A percentile compares a stretch with the other conserved stretches of the same genome.
Evolutionary conservation across 2,329 filamentous ascomycete genomes (phyloP).

Genomic region (Boeremia exigua): DNA sequence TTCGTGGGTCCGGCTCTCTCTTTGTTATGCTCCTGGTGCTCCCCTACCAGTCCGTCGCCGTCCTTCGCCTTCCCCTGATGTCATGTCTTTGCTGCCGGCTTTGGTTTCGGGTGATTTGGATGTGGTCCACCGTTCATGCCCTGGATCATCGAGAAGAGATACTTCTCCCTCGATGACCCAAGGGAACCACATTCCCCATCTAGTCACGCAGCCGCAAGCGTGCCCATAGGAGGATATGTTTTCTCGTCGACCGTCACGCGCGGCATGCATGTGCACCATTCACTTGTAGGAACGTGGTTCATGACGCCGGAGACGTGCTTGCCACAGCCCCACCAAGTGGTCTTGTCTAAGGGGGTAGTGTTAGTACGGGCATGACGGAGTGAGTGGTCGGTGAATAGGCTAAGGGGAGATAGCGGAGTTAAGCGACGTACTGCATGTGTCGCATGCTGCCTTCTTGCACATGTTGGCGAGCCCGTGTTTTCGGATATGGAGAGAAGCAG

Average conservation of each 20-base stretch:
- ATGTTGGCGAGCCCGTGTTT: constrained; percentile 50
- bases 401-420: constrained; percentile 13
- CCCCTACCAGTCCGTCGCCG: background rate
- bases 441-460: constrained; percentile 70
- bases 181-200: constrained; percentile 17
- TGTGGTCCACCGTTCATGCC: constrained; percentile 16
- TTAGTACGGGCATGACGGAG: background rate
- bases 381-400: background rate
- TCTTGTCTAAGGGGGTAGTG: constrained; percentile 54
- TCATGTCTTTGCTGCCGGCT: constrained; percentile 16
- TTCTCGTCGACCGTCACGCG: constrained; percentile 66
- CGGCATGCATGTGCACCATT: constrained; percentile 71
- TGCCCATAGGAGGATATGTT: constrained; percentile 69
- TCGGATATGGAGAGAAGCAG: background rate
- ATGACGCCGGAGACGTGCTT: constrained; percentile 67
- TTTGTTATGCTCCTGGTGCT: background rate
- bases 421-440: constrained; percentile 64
- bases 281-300: constrained; percentile 61
- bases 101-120: constrained; percentile 13
- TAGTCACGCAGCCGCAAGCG: constrained; percentile 37
- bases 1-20: background rate
- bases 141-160: constrained; percentile 16
- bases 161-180: constrained; percentile 13
- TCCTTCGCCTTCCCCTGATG: constrained; percentile 1
- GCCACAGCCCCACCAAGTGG: constrained; percentile 71